These are phyloP conservation scores for Suhomyces kilbournensis DNA, from an alignment of 805 yeast genomes.

Conservation along the genomic window DNA sequence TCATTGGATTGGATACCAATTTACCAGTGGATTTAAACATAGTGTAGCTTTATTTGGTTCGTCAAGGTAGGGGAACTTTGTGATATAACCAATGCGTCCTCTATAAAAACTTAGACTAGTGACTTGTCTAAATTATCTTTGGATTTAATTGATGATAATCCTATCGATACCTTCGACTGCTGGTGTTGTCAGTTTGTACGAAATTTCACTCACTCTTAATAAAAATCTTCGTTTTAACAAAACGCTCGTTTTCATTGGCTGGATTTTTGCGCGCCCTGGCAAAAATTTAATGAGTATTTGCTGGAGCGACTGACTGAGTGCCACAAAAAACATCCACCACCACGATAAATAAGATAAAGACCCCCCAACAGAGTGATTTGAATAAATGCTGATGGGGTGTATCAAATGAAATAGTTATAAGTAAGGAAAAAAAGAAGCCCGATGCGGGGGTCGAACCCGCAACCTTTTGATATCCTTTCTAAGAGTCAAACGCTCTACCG, in stretches of 20 bases:
- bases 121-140: neutral
- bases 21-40: constrained; percentile 9
- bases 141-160: constrained; percentile 1
- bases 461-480: neutral
- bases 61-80: neutral
- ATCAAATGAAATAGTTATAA: neutral
- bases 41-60: neutral
- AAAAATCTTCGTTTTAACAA: constrained; percentile 4
- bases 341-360: neutral
- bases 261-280: constrained; percentile 1
- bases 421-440: neutral
- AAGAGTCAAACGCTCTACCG: constrained; percentile 5
- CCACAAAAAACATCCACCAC: neutral
- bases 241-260: constrained; percentile 5
- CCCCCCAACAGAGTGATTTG: neutral
- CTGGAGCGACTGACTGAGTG: neutral
- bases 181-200: constrained; percentile 2
- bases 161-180: neutral
- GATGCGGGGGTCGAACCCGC: constrained; percentile 1
- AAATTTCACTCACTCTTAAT: constrained; percentile 1
- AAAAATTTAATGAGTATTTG: neutral
- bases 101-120: neutral
- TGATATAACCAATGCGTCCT: neutral
- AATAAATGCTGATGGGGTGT: neutral
- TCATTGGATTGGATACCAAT: constrained; percentile 14